Conservation (phyloP, 768 basidiomycete genomes). For the Mycena pura region DNA sequence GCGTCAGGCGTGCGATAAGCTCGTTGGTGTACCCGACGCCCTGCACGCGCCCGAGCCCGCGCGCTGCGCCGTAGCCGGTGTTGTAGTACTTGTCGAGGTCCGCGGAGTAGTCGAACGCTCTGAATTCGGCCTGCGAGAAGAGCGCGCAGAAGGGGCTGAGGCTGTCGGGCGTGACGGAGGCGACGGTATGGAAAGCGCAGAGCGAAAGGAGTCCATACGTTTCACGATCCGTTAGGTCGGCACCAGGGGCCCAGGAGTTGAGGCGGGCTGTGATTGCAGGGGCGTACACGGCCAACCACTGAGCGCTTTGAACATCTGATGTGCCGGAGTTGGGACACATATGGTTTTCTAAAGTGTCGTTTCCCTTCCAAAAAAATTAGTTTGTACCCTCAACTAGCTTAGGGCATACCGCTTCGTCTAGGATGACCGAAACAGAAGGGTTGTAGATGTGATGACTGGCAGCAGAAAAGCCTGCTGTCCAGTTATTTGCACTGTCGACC, state of each 20-base stretch:
- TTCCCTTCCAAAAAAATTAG: slow-evolving; percentile 43
- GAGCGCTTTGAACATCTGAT: slow-evolving; percentile 48
- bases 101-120: slow-evolving; percentile 68
- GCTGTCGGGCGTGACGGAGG: slow-evolving; percentile 19
- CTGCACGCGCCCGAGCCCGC: slow-evolving; percentile 82
- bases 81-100: slow-evolving; percentile 84
- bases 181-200: slow-evolving; percentile 82
- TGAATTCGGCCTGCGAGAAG: slow-evolving; percentile 71
- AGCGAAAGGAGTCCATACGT: slow-evolving; percentile 68
- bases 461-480: slow-evolving; percentile 69
- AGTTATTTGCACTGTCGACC: slow-evolving; percentile 70
- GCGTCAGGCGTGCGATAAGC: slow-evolving; percentile 81
- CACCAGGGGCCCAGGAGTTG: slow-evolving; percentile 66
- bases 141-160: slow-evolving; percentile 74
- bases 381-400: neutral
- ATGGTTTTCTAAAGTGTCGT: slow-evolving; percentile 71
- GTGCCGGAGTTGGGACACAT: slow-evolving; percentile 67
- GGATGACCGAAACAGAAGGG: slow-evolving; percentile 60
- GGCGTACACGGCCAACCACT: slow-evolving; percentile 66
- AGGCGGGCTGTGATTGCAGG: slow-evolving; percentile 63
- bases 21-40: slow-evolving; percentile 91
- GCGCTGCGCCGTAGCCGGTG: slow-evolving; percentile 73
- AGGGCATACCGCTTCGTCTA: slow-evolving; percentile 58
- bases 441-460: slow-evolving; percentile 54
- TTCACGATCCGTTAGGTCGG: slow-evolving; percentile 61